phyloP scores from a whole-genome alignment of 768 basidiomycete species.

The Leccinum arenicola region DNA sequence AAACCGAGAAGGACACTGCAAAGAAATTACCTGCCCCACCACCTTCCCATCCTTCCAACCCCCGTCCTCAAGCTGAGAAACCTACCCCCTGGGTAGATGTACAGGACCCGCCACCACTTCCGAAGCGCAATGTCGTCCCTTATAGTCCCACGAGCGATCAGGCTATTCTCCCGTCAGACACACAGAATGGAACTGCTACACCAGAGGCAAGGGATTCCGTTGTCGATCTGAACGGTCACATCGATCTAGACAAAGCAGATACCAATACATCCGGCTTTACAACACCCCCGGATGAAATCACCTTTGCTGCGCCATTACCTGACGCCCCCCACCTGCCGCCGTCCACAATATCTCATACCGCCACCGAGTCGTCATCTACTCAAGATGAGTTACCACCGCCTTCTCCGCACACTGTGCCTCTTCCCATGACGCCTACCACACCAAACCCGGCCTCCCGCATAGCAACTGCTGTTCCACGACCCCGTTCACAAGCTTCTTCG shows the following conservation, averaged over 20 bases:
- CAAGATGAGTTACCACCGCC: slow-evolving; percentile 12
- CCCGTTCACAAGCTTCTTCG: slow-evolving; percentile 33
- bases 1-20: slow-evolving; percentile 32
- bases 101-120: slow-evolving; percentile 46
- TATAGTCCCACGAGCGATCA: slow-evolving; percentile 15
- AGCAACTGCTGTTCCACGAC: slow-evolving; percentile 23
- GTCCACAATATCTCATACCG: neutral
- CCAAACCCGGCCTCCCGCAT: slow-evolving; percentile 25
- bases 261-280: slow-evolving; percentile 13
- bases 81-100: slow-evolving; percentile 8
- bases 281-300: slow-evolving; percentile 22
- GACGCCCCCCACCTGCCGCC: slow-evolving; percentile 1
- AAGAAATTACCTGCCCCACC: slow-evolving; percentile 22
- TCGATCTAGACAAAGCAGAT: slow-evolving; percentile 10
- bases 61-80: slow-evolving; percentile 18
- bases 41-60: slow-evolving; percentile 26
- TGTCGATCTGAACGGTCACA: slow-evolving; percentile 2
- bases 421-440: slow-evolving; percentile 25
- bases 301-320: slow-evolving; percentile 15
- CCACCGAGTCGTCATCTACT: neutral
- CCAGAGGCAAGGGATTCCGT: slow-evolving; percentile 5
- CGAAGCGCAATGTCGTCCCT: slow-evolving; percentile 45
- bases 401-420: slow-evolving; percentile 21
- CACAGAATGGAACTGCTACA: neutral
- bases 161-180: neutral